phyloP scores from a whole-genome alignment of 2,329 filamentous ascomycete genomes.

The Macrophomina pseudophaseolina region DNA sequence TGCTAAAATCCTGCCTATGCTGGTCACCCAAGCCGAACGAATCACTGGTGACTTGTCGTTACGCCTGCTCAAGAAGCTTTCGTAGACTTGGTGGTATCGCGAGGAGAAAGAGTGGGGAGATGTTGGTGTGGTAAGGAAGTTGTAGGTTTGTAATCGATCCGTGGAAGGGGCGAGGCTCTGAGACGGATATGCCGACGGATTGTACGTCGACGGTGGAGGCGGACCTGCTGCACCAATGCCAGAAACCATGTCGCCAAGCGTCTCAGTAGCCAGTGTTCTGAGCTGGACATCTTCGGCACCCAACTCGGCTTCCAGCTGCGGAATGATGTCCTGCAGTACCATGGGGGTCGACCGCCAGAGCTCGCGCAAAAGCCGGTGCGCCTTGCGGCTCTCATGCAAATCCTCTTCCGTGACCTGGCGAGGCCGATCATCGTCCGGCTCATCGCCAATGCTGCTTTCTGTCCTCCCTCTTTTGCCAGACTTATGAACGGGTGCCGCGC shows the following conservation, averaged over 20 bases:
- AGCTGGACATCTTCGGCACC: conserved; percentile 87
- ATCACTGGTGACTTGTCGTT: conserved; percentile 87
- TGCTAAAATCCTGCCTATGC: conserved; percentile 82
- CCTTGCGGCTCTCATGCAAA: conserved; percentile 84
- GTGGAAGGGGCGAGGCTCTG: conserved; percentile 57
- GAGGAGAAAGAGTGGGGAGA: conserved; percentile 90
- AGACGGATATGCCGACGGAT: conserved; percentile 85
- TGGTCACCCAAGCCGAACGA: conserved; percentile 83
- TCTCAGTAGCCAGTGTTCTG: conserved; percentile 87
- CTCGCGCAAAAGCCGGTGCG: conserved; percentile 86
- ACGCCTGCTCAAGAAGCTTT: conserved; percentile 81
- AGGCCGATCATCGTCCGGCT: conserved; percentile 51
- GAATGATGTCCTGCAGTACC: conserved; percentile 90
- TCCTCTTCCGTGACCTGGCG: conserved; percentile 79
- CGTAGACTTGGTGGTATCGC: conserved; percentile 77
- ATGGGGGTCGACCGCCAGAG: conserved; percentile 90
- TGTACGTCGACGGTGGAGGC: conserved; percentile 72
- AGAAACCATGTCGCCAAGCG: conserved; percentile 91
- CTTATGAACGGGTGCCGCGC: conserved; percentile 53
- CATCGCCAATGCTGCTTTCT: conserved; percentile 42
- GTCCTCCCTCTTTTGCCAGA: conserved; percentile 43
- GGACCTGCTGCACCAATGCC: conserved; percentile 92
- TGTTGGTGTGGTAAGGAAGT: conserved; percentile 78
- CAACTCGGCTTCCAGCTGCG: conserved; percentile 90
- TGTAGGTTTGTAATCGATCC: conserved; percentile 46